Evolutionary conservation across 2,329 filamentous ascomycete genomes (phyloP), one percentile per base, ranked within the genome.

Genomic region (Aspergillus intermedius): DNA sequence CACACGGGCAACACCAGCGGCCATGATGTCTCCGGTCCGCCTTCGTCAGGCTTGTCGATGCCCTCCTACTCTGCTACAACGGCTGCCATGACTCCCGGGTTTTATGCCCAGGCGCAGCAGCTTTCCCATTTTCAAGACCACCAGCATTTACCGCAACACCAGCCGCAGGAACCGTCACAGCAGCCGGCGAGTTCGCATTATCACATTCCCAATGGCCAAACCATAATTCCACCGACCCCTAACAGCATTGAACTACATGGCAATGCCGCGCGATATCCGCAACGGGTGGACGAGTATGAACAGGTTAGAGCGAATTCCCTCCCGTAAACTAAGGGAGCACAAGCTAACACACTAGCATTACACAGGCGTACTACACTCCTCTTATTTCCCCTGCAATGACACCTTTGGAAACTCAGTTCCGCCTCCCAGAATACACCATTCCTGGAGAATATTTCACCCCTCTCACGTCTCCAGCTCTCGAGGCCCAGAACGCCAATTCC

Each of bases 351-450:
- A 49, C 10, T 45, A 35, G 40, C 46, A 34, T 47, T 54, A 35
- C 47, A 35, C 52, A 76, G 73, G 68, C 72, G 44, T 65, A 73
- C 10, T 77, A 75, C 57, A 77, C 74, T 7, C 74, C 74, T 17
- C 65, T 76, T 35, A 67, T 77, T 23, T 77, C 74, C 44, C 74
- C 74, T 9, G 74, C 74, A 21, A 75, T 76, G 66, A 76, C 74
- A 6, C 74, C 74, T 3, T 59, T 76, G 49, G 73, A 76, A 52
- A 67, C 66, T 28, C 70, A 73, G 54, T 74, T 75, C 47, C 67
- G 68, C 46, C 62, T 75, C 37, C 69, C 72, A 8, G 73, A 76
- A 53, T 77, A 74, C 55, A 68, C 72, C 8, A 68, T 73, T 21
- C 71, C 72, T 8, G 70, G 72, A 43, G 74, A 76, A 57, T 73